These are phyloP conservation scores for Chlorella sorokiniana DNA, from an alignment of 139 green algal species.

Conservation along the genomic window DNA sequence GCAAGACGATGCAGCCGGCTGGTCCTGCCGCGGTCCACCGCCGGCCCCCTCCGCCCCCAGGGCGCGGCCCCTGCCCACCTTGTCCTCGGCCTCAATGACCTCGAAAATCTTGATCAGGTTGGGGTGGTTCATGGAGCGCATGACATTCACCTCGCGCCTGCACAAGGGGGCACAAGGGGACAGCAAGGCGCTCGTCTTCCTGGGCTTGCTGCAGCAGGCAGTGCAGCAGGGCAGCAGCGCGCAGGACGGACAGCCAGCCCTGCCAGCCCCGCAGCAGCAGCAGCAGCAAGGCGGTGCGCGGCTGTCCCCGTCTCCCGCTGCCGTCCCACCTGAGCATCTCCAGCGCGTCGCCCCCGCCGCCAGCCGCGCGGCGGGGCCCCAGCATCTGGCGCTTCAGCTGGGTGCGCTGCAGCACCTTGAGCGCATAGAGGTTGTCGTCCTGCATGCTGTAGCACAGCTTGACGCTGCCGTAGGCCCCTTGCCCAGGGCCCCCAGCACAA, in stretches of 20 bases:
- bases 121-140: slow-evolving; percentile 79
- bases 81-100: slow-evolving; percentile 66
- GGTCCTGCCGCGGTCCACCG: too few relatives aligned
- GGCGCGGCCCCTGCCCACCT: background rate
- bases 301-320: background rate
- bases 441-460: slow-evolving; percentile 85
- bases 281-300: background rate
- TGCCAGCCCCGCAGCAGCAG: background rate
- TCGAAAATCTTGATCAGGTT: slow-evolving; percentile 85
- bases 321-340: background rate
- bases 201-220: too few relatives aligned
- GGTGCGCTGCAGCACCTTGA: slow-evolving; percentile 62
- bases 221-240: too few relatives aligned
- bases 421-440: slow-evolving; percentile 79
- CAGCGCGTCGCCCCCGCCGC: background rate
- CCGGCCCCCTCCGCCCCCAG: too few relatives aligned
- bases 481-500: slow-evolving; percentile 83
- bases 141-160: slow-evolving; percentile 66
- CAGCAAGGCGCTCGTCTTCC: too few relatives aligned
- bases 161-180: background rate
- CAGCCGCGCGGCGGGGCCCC: background rate
- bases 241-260: background rate
- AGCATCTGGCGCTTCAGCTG: slow-evolving; percentile 33
- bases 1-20: too few relatives aligned
- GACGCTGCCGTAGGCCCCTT: slow-evolving; percentile 80